Percentiles rank a stretch among this genome's conserved stretches.
Evolutionary conservation across 371 early-diverging fungal genomes (phyloP).

Genomic region (Mortierella sp.): DNA sequence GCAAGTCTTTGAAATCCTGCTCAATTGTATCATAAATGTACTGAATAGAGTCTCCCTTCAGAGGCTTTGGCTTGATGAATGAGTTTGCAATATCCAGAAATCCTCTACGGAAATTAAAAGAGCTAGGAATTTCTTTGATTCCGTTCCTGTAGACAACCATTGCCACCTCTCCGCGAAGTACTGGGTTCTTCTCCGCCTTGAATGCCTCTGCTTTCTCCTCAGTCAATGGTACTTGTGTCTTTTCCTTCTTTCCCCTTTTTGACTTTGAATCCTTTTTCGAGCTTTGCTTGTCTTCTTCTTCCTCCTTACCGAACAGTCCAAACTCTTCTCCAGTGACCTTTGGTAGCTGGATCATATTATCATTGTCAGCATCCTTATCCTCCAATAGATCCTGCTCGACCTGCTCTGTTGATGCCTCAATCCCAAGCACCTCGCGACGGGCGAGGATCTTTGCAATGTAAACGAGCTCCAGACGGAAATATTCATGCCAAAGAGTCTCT

Average conservation of each 20-base stretch:
- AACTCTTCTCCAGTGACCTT: slow-evolving; percentile 72
- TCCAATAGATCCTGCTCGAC: slow-evolving; percentile 57
- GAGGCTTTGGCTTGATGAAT: slow-evolving; percentile 69
- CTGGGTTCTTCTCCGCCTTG: slow-evolving; percentile 72
- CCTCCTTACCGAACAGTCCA: slow-evolving; percentile 47
- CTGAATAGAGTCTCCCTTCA: slow-evolving; percentile 53
- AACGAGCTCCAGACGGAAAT: slow-evolving; percentile 92
- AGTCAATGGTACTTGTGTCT: slow-evolving; percentile 50
- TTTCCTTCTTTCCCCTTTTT: slow-evolving; percentile 34
- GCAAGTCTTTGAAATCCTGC: slow-evolving; percentile 68
- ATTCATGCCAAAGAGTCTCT: slow-evolving; percentile 88
- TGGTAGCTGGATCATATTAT: slow-evolving; percentile 69
- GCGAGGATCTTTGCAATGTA: slow-evolving; percentile 88
- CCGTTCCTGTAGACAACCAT: slow-evolving; percentile 87
- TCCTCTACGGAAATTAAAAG: slow-evolving; percentile 79
- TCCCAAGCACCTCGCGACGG: slow-evolving; percentile 84
- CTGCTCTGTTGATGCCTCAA: slow-evolving; percentile 60
- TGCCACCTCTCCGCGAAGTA: slow-evolving; percentile 86
- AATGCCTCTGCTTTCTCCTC: slow-evolving; percentile 62
- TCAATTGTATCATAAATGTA: slow-evolving; percentile 66
- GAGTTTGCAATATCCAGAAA: slow-evolving; percentile 77
- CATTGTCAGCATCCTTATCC: slow-evolving; percentile 58
- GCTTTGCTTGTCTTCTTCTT: slow-evolving; percentile 53
- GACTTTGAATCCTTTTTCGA: slow-evolving; percentile 29
- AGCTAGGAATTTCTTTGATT: slow-evolving; percentile 80